Conservation (phyloP, 495 filamentous ascomycete species). For the Neurospora sp. region DNA sequence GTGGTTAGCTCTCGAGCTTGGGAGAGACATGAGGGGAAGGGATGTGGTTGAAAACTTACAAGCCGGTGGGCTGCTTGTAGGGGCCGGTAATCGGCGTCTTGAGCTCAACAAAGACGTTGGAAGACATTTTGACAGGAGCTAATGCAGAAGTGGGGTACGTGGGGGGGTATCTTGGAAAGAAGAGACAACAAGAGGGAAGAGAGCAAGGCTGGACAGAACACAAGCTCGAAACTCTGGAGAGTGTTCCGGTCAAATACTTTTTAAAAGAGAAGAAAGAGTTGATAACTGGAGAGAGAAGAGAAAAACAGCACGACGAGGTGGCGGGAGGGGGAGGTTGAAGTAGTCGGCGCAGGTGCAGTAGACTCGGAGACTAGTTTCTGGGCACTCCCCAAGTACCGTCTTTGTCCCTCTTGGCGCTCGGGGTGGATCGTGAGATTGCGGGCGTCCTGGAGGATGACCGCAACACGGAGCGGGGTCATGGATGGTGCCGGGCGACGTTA, state of each 20-base stretch:
- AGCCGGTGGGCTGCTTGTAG: conserved; percentile 76
- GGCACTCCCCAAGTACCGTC: background rate
- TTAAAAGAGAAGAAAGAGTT: background rate
- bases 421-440: background rate
- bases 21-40: background rate
- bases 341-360: background rate
- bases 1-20: background rate
- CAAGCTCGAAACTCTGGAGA: background rate
- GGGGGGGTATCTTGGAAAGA: conserved; percentile 1
- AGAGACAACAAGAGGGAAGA: background rate
- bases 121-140: conserved; percentile 28
- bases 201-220: background rate
- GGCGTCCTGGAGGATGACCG: background rate
- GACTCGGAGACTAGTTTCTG: background rate
- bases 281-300: background rate
- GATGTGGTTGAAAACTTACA: conserved; percentile 51
- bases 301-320: background rate
- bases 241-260: background rate
- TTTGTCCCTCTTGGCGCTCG: background rate
- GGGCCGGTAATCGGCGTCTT: conserved; percentile 62
- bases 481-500: background rate
- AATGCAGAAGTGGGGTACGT: background rate
- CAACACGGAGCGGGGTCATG: background rate
- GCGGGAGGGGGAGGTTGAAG: background rate
- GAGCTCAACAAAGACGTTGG: conserved; percentile 42